These are phyloP conservation scores for Skeletonema menzelii DNA, from an alignment of 108 stramenopile genomes.

Conservation along the genomic window DNA sequence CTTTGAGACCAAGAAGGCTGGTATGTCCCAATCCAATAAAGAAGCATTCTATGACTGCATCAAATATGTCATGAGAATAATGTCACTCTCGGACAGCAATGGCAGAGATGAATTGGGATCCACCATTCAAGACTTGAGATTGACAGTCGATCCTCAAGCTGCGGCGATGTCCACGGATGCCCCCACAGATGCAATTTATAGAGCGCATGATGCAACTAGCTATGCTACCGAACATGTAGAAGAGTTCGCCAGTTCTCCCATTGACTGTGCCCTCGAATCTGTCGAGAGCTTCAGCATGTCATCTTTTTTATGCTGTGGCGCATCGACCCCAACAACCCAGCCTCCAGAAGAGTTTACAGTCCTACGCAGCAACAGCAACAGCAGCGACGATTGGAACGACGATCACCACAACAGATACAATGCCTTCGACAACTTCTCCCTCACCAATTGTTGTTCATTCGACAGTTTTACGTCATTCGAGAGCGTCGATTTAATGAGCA, in stretches of 20 bases:
- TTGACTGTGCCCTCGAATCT: slow-evolving; percentile 22
- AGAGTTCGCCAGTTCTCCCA: slow-evolving; percentile 8
- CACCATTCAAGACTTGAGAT: slow-evolving; percentile 13
- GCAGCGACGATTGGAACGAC: background rate
- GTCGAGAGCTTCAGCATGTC: slow-evolving; percentile 23
- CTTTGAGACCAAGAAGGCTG: slow-evolving; percentile 28
- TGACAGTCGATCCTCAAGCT: slow-evolving; percentile 9
- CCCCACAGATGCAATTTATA: background rate
- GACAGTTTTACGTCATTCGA: slow-evolving; percentile 1
- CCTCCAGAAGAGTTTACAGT: background rate
- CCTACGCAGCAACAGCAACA: background rate
- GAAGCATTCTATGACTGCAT: slow-evolving; percentile 1
- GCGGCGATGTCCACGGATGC: background rate
- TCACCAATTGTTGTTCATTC: background rate
- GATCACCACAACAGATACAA: slow-evolving; percentile 2
- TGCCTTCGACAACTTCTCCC: background rate
- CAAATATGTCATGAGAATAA: slow-evolving; percentile 1
- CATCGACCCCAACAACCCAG: background rate
- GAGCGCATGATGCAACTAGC: background rate
- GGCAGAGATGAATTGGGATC: slow-evolving; percentile 12
- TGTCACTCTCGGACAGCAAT: background rate
- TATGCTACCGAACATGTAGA: background rate
- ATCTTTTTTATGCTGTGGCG: slow-evolving; percentile 17
- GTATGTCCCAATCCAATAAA: slow-evolving; percentile 5
- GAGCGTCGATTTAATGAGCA: background rate